Conservation (phyloP, 768 basidiomycete species). For the Leccinum subtestaceum region DNA sequence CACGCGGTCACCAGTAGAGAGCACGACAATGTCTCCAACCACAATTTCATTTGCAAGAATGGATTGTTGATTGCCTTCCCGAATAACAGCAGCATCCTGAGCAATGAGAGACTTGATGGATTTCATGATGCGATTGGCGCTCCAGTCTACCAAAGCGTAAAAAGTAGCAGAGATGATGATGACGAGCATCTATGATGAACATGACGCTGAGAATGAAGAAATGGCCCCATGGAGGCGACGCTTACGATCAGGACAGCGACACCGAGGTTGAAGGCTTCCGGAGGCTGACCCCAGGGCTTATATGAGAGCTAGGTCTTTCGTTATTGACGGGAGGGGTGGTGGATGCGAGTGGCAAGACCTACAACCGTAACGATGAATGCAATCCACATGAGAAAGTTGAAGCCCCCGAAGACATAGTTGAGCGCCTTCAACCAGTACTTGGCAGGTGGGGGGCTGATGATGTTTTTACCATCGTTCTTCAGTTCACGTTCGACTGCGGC, state of each 20-base stretch:
- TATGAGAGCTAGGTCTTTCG: conserved; percentile 40
- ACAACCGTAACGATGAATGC: conserved; percentile 47
- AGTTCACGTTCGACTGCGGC: conserved; percentile 40
- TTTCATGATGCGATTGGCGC: conserved; percentile 48
- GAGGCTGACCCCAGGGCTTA: conserved; percentile 45
- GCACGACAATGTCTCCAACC: conserved; percentile 53
- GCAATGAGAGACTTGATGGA: conserved; percentile 60
- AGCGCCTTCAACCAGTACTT: conserved; percentile 49
- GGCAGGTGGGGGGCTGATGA: conserved; percentile 46
- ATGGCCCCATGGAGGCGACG: conserved; percentile 14
- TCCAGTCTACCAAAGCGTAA: conserved; percentile 51
- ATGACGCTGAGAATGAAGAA: conserved; percentile 1
- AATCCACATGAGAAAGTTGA: conserved; percentile 53
- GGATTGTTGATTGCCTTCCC: conserved; percentile 48
- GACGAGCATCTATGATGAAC: conserved; percentile 36
- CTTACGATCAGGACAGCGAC: conserved; percentile 51
- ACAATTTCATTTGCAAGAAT: conserved; percentile 54
- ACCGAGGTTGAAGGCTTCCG: conserved; percentile 43
- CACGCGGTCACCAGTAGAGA: conserved; percentile 53
- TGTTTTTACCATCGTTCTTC: conserved; percentile 44
- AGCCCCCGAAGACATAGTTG: conserved; percentile 54
- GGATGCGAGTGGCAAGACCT: conserved; percentile 6
- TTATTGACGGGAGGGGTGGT: background rate
- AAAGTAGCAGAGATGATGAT: conserved; percentile 42
- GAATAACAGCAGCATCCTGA: conserved; percentile 53